Percentiles rank a stretch among this genome's conserved stretches.
These are phyloP conservation scores for Apophysomyces trapeziformis DNA, from an alignment of 371 early-diverging fungal species.

Conservation along the genomic window DNA sequence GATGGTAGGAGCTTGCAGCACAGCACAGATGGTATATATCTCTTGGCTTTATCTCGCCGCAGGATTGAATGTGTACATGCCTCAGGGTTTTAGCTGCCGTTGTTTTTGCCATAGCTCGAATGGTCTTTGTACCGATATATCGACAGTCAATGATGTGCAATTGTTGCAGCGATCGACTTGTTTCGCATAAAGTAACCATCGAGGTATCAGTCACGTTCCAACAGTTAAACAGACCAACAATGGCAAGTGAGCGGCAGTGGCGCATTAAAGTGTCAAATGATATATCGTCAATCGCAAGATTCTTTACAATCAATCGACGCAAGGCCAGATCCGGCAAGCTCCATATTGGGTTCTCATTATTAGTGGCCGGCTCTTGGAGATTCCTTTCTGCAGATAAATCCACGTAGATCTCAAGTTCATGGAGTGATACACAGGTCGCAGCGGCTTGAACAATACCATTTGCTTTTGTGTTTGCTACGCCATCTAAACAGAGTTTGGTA, in stretches of 20 bases:
- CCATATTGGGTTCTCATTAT: neutral
- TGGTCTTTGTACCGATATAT: slow-evolving; percentile 13
- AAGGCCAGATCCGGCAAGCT: neutral
- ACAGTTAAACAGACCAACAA: slow-evolving; percentile 20
- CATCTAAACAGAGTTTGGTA: slow-evolving; percentile 26
- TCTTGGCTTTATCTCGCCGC: slow-evolving; percentile 20
- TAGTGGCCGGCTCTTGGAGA: neutral
- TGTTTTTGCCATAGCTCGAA: neutral
- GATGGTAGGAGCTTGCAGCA: neutral
- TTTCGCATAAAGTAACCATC: slow-evolving; percentile 6
- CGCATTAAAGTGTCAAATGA: slow-evolving; percentile 6
- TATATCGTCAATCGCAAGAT: slow-evolving; percentile 11
- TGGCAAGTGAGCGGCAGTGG: neutral
- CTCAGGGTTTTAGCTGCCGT: slow-evolving; percentile 4
- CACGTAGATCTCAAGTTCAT: slow-evolving; percentile 34
- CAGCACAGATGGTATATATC: slow-evolving; percentile 29
- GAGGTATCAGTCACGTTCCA: slow-evolving; percentile 1
- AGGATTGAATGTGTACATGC: slow-evolving; percentile 23
- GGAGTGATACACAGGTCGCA: slow-evolving; percentile 5
- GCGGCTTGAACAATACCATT: slow-evolving; percentile 16
- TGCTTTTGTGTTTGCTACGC: slow-evolving; percentile 16
- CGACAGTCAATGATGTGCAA: slow-evolving; percentile 26
- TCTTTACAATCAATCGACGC: slow-evolving; percentile 14
- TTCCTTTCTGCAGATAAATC: neutral
- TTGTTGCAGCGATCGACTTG: neutral